phyloP scores from a whole-genome alignment of 2,329 filamentous ascomycete genomes.

The Fusarium scirpi region DNA sequence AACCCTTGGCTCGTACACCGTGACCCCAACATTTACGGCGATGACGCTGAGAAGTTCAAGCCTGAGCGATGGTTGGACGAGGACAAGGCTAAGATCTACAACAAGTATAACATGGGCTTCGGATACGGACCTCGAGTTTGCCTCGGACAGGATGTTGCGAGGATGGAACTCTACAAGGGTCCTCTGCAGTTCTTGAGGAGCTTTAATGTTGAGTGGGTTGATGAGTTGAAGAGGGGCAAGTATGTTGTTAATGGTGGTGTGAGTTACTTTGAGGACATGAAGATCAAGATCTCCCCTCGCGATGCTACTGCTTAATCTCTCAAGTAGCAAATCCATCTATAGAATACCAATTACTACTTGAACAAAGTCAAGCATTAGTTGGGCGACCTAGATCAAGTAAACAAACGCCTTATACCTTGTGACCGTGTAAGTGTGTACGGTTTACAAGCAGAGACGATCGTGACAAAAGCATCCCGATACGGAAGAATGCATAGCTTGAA shows the following conservation, averaged over 20 bases:
- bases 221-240: conserved; percentile 18
- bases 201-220: conserved; percentile 26
- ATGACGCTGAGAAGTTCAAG: conserved; percentile 52
- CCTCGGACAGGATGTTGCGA: conserved; percentile 58
- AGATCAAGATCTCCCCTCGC: conserved; percentile 22
- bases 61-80: conserved; percentile 58
- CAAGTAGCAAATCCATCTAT: neutral
- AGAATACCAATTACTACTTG: neutral
- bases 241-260: conserved; percentile 36
- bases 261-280: conserved; percentile 38
- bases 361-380: too few species aligned
- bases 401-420: too few species aligned
- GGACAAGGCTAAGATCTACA: conserved; percentile 46
- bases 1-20: conserved; percentile 54
- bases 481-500: neutral
- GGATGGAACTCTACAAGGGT: conserved; percentile 55
- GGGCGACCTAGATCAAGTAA: too few species aligned
- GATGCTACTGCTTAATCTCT: neutral
- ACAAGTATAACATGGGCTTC: conserved; percentile 51
- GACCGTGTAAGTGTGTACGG: neutral
- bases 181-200: conserved; percentile 31
- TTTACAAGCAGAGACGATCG: neutral
- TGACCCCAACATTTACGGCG: conserved; percentile 48
- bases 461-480: neutral
- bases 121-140: conserved; percentile 58